Evolutionary conservation across 768 basidiomycete genomes (phyloP).

Genomic region (Termitomyces sp.): DNA sequence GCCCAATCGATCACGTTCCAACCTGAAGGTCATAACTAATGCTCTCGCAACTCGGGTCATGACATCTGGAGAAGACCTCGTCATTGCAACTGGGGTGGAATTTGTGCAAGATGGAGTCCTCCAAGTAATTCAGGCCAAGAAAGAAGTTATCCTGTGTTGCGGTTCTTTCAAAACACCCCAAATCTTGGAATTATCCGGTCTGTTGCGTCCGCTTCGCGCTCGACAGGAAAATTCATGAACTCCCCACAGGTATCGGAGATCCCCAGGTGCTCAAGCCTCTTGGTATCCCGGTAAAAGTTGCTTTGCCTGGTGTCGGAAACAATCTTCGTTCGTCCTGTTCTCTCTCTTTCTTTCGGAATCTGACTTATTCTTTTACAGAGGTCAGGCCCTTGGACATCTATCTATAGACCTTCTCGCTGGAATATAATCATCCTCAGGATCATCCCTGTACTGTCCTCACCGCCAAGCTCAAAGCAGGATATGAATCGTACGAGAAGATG

Average conservation of each 20-base stretch:
- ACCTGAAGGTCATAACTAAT: not conserved
- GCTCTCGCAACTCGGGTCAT: not conserved
- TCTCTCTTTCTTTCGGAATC: not conserved
- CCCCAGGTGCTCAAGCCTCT: not conserved
- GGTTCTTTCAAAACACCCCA: constrained; percentile 1
- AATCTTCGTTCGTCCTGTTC: constrained; percentile 4
- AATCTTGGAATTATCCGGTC: constrained; percentile 6
- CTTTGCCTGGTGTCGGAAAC: constrained; percentile 11
- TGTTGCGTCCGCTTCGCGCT: not conserved
- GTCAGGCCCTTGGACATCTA: not conserved
- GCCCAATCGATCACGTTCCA: not conserved
- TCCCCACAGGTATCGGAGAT: constrained; percentile 8
- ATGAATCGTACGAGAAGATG: not conserved
- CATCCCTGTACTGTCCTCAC: not conserved
- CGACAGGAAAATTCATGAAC: not conserved
- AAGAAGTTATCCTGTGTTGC: constrained; percentile 5
- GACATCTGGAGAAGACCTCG: not conserved
- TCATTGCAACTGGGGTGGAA: not conserved
- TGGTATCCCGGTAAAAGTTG: constrained; percentile 1
- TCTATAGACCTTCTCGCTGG: not conserved
- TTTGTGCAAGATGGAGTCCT: not conserved
- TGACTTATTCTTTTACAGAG: not conserved
- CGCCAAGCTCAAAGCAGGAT: not conserved
- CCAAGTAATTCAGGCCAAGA: not conserved
- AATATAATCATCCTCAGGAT: not conserved